phyloP scores from a whole-genome alignment of 2,329 filamentous ascomycete species.

The Calonectria crousiana region DNA sequence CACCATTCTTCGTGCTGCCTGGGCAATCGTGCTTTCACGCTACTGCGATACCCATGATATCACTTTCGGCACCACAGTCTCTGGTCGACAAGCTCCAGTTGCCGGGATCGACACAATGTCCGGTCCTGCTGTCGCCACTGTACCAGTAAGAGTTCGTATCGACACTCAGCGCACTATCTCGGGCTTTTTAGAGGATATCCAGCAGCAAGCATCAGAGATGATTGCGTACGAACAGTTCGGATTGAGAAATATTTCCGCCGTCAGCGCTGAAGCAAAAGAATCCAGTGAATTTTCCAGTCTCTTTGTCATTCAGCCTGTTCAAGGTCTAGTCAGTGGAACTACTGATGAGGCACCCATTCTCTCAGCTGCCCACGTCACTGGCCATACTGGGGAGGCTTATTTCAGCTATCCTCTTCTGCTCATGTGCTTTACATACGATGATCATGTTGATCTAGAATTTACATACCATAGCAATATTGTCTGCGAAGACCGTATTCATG shows the following conservation, averaged over 20 bases:
- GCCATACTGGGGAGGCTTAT: background rate
- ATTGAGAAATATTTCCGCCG: background rate
- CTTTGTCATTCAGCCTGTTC: background rate
- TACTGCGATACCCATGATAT: conserved; percentile 8
- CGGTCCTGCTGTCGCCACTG: background rate
- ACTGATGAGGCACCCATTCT: background rate
- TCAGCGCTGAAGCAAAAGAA: background rate
- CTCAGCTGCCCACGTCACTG: background rate
- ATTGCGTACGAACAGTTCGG: background rate
- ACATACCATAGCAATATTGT: background rate
- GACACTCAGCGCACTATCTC: background rate
- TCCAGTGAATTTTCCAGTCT: background rate
- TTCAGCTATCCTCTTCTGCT: conserved; percentile 4
- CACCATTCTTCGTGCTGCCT: conserved; percentile 7
- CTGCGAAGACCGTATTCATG: background rate
- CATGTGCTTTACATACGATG: conserved; percentile 5
- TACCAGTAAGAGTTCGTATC: background rate
- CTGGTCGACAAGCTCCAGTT: conserved; percentile 12
- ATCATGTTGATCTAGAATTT: conserved; percentile 1
- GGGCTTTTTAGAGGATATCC: background rate
- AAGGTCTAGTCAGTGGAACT: background rate
- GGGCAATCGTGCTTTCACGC: conserved; percentile 13
- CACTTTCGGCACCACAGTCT: conserved; percentile 11
- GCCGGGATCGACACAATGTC: conserved; percentile 10
- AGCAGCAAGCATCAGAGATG: conserved; percentile 1